These are phyloP conservation scores for Claviceps cyperi DNA, from an alignment of 2,329 filamentous ascomycete genomes.

Conservation along the genomic window DNA sequence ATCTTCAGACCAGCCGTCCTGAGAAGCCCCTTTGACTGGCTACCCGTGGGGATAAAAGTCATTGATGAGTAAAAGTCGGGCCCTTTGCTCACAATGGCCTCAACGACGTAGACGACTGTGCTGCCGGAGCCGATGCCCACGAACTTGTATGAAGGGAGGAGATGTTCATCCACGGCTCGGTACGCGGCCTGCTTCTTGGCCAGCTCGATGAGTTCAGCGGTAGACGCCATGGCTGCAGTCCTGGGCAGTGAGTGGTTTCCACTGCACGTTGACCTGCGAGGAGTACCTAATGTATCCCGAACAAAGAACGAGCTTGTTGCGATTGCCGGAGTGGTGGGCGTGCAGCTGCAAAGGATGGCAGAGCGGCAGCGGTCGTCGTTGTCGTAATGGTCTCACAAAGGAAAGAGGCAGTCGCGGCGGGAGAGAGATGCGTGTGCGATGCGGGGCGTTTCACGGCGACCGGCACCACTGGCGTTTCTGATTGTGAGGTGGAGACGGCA, in stretches of 20 bases:
- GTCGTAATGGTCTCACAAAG: background rate
- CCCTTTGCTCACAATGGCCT: conserved; percentile 56
- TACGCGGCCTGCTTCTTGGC: conserved; percentile 65
- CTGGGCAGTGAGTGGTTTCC: background rate
- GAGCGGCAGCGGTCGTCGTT: background rate
- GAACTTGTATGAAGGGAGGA: conserved; percentile 45
- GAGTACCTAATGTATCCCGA: background rate
- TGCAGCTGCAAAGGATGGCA: background rate
- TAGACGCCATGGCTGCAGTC: conserved; percentile 21
- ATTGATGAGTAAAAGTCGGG: conserved; percentile 43
- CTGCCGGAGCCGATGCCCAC: conserved; percentile 72
- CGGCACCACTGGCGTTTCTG: background rate
- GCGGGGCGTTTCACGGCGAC: background rate
- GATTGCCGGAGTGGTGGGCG: background rate
- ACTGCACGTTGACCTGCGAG: background rate
- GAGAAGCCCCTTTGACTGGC: conserved; percentile 79
- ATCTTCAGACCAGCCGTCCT: conserved; percentile 62
- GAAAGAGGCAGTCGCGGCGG: background rate
- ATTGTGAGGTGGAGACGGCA: background rate
- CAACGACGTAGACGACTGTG: conserved; percentile 73
- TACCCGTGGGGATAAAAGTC: conserved; percentile 84
- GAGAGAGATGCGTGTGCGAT: background rate
- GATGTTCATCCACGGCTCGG: conserved; percentile 60
- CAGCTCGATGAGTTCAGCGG: conserved; percentile 40
- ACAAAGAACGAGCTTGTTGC: background rate